phyloP scores from a whole-genome alignment of 208 protist genomes.

The Trypanosoma brucei region DNA sequence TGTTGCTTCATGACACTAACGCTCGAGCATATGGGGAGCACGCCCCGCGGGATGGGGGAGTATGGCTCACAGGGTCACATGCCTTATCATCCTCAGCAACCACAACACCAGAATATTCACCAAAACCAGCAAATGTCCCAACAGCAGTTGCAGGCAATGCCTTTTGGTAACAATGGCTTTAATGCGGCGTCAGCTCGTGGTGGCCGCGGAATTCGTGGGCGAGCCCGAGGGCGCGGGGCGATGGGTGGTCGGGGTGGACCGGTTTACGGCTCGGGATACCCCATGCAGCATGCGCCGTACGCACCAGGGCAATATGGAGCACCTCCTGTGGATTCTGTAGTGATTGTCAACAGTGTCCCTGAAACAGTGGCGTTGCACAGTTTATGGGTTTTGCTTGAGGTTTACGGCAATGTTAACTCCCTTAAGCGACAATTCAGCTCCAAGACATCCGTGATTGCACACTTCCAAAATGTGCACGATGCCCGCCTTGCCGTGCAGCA shows the following conservation, averaged over 20 bases:
- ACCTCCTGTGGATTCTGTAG: constrained; percentile 30
- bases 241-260: constrained; percentile 21
- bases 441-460: constrained; percentile 65
- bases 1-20: constrained; percentile 76
- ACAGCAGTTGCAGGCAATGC: constrained; percentile 10
- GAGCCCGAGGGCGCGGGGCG: constrained; percentile 10
- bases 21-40: constrained; percentile 8
- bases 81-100: constrained; percentile 17
- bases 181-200: constrained; percentile 12
- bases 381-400: constrained; percentile 85
- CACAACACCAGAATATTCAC: constrained; percentile 5
- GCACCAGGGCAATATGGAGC: constrained; percentile 1
- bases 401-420: constrained; percentile 85
- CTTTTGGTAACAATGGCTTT: not conserved
- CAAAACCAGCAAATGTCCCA: constrained; percentile 6
- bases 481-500: constrained; percentile 61
- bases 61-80: constrained; percentile 10
- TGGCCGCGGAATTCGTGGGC: constrained; percentile 21
- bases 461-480: constrained; percentile 75
- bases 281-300: constrained; percentile 6
- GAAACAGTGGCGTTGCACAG: constrained; percentile 68
- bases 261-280: constrained; percentile 1
- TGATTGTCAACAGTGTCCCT: constrained; percentile 65
- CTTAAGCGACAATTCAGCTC: constrained; percentile 75
- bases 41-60: constrained; percentile 7